Evolutionary conservation across 495 filamentous ascomycete species (phyloP).

Genomic region (Daldinia vernicosa): DNA sequence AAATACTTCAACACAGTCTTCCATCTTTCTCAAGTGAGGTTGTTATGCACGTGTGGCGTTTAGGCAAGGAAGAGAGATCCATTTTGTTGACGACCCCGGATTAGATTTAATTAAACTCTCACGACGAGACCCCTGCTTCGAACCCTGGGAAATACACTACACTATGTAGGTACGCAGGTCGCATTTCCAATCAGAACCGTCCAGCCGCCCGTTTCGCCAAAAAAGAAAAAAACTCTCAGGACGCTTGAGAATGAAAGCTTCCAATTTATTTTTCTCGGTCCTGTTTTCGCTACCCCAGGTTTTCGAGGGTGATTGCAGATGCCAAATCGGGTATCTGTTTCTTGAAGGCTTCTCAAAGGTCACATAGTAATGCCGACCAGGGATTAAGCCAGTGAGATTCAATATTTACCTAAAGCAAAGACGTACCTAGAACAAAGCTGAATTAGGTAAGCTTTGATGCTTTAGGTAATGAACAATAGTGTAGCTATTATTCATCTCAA

Average conservation of each 20-base stretch:
- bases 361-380: neutral
- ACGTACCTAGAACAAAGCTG: neutral
- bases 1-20: no score
- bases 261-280: constrained; percentile 10
- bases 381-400: neutral
- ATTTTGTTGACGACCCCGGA: constrained; percentile 25
- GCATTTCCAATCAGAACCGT: constrained; percentile 30
- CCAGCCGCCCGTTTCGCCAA: constrained; percentile 11
- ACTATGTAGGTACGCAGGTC: neutral
- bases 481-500: neutral
- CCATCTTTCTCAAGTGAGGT: neutral
- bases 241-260: constrained; percentile 22
- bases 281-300: constrained; percentile 37
- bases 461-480: neutral
- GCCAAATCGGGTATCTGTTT: constrained; percentile 32
- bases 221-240: constrained; percentile 16
- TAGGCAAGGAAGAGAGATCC: neutral
- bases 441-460: neutral
- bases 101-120: constrained; percentile 39
- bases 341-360: constrained; percentile 1
- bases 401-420: neutral
- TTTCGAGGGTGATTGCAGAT: constrained; percentile 35
- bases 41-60: neutral
- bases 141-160: constrained; percentile 29
- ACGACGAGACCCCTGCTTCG: constrained; percentile 26